A percentile compares a stretch with the other conserved stretches of the same genome.
Evolutionary conservation across 2,329 filamentous ascomycete genomes (phyloP).

Genomic region (Decorospora gaudefroyi): DNA sequence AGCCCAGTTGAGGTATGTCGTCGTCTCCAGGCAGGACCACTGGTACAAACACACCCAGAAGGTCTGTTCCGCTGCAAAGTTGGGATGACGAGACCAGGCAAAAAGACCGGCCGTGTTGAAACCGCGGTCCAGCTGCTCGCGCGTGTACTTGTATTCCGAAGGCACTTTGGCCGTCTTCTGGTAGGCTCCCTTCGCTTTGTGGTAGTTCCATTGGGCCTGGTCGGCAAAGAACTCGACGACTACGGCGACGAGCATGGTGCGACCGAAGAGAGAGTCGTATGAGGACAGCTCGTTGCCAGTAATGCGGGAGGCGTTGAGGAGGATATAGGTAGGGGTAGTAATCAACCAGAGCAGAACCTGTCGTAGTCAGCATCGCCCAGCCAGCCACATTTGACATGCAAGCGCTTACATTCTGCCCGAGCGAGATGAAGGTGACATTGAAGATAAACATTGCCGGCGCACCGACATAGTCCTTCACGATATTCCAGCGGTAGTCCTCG

Average conservation of each 20-base stretch:
- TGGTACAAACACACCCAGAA: constrained; percentile 89
- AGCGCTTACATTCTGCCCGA: constrained; percentile 65
- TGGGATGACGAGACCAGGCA: constrained; percentile 88
- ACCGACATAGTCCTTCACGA: constrained; percentile 69
- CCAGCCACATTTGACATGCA: neutral
- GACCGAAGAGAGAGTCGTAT: constrained; percentile 63
- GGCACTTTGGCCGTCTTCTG: constrained; percentile 72
- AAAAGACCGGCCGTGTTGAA: constrained; percentile 85
- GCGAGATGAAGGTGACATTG: constrained; percentile 87
- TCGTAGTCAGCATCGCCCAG: constrained; percentile 5
- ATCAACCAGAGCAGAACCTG: constrained; percentile 77
- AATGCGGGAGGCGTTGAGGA: constrained; percentile 72
- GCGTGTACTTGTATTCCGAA: constrained; percentile 62
- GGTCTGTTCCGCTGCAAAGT: constrained; percentile 89
- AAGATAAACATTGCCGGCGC: constrained; percentile 75
- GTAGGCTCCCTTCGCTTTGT: constrained; percentile 79
- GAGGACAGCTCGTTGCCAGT: constrained; percentile 55
- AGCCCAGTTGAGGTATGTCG: constrained; percentile 77
- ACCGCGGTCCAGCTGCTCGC: constrained; percentile 82
- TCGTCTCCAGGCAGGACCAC: constrained; percentile 79
- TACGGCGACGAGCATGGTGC: constrained; percentile 61
- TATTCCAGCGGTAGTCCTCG: constrained; percentile 93
- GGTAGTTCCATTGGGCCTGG: constrained; percentile 90
- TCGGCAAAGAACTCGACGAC: constrained; percentile 81
- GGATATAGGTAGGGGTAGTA: constrained; percentile 79